Base-by-base conservation (phyloP, 2,329 filamentous ascomycete genomes). In the Drechslerella stenobrocha region DNA sequence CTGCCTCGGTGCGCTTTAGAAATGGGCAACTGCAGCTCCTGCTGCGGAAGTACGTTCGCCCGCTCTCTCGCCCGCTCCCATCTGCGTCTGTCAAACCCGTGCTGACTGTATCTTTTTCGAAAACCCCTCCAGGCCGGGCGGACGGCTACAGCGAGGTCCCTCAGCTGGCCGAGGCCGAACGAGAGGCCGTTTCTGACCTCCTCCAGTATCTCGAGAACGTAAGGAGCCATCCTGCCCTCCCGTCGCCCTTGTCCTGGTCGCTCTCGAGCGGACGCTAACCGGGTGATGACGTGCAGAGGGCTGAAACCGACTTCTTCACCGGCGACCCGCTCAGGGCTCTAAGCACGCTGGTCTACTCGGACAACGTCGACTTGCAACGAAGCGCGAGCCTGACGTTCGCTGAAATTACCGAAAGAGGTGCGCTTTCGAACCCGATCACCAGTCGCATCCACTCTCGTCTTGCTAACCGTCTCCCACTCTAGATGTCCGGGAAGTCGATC, bases 331-430 rank as follows among this genome's bases (percentile, higher is more conserved):
- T 98, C 61, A 88, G 88, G 78, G 92, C 93, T 45, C 80, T 98
- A 60, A 96, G 90, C 78, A 98, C 92, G 9, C 83, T 98, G 23
- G 93, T 98, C 61, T 98, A 96, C 77, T 98, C 93, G 61, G 91
- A 97, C 78, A 98, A 98, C 79, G 91, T 98, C 76, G 93, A 98
- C 77, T 82, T 98, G 53, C 93, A 98, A 79, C 84, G 93, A 72
- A 97, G 93, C 79, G 93, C 93, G 53, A 97, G 92, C 77, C 83
- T 98, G 77, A 98, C 93, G 1, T 98, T 98, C 81, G 93, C 93
- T 67, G 93, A 98, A 77, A 98, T 98, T 73, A 98, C 93, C 35
- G 93, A 98, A 79, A 81, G 92, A 89, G 92, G 93, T 96, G 82
- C 74, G 55, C 18, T 42, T 18, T 15, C 15, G n/a, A 20, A 9